Base-by-base conservation (phyloP, 2,329 filamentous ascomycete genomes). In the Phyllachora maydis region DNA sequence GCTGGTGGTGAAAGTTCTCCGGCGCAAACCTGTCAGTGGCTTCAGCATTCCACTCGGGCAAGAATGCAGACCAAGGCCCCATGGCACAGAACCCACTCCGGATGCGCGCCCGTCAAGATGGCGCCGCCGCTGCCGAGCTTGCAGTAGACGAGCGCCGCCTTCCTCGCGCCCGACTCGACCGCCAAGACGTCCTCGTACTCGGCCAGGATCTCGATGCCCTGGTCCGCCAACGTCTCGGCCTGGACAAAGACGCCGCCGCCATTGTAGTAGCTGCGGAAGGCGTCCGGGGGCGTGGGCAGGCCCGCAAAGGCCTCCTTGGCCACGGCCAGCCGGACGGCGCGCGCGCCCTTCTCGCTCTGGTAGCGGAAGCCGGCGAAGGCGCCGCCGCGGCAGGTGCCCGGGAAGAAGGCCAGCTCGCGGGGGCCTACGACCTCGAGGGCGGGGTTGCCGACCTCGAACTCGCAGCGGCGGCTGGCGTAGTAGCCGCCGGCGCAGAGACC, bases 401-500 rank as follows among this genome's bases (percentile, higher is more conserved):
- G 82, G 40, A 77, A 98, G 52, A 98, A 93, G 0, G 54, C 72
- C 23, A 98, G 54, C 43, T 98, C 88, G 18, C 88, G 61, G 21
- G 70, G 60, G 0, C 88, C 88, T 14, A 91, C 53, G 3, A 98
- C 85, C 41, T 91, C 79, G 50, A 95, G 62, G 2, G 63, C 59
- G 33, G 61, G 63, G 40, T 88, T 69, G 3, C 82, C 81, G 8
- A 88, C 71, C 49, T 95, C 85, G 32, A 95, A 98, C 44, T 98
- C 88, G 41, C 85, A 93, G 31, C 59, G 61, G 18, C 59, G 56
- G 33, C 62, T 70, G 12, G 75, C 88, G 38, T 92, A 98, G 49
- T 98, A 98, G 8, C 76, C 88, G 4, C 88, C 88, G 3, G 88
- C 88, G 42, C 88, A 98, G 37, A 98, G 72, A 1, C 88, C 88